Percentiles rank a stretch among this genome's conserved stretches.
These are phyloP conservation scores for Lachancea sp. DNA, from an alignment of 805 yeast species.

Conservation along the genomic window DNA sequence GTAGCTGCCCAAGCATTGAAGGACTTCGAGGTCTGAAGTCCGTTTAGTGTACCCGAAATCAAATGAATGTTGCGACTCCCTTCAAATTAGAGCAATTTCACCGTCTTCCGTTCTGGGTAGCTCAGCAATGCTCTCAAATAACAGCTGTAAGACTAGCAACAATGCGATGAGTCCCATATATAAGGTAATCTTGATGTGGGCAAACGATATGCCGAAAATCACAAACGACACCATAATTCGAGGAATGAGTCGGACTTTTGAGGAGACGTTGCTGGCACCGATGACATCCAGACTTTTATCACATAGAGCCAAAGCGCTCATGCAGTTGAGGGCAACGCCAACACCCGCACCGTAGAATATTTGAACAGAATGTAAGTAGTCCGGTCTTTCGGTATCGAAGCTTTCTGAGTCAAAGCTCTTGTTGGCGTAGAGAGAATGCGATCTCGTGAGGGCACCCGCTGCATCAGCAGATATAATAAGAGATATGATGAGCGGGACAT, in stretches of 20 bases:
- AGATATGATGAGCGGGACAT: no score
- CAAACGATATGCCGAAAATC: slow-evolving; percentile 4
- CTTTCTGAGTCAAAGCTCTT: background rate
- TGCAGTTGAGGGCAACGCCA: background rate
- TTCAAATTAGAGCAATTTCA: no score
- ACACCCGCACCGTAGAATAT: slow-evolving; percentile 2
- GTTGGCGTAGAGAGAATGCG: slow-evolving; percentile 2
- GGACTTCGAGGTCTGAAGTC: no score
- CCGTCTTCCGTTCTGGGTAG: no score
- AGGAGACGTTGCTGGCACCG: background rate
- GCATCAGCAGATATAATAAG: slow-evolving; percentile 20
- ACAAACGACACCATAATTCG: background rate
- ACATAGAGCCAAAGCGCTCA: background rate
- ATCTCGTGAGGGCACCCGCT: slow-evolving; percentile 6
- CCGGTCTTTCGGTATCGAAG: background rate
- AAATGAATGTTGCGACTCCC: no score
- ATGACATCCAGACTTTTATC: background rate
- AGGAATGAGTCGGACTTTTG: background rate
- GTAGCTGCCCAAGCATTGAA: no score
- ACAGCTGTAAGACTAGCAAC: slow-evolving; percentile 1
- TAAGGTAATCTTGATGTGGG: slow-evolving; percentile 5
- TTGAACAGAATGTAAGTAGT: background rate
- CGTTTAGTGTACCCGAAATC: no score
- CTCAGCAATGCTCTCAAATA: background rate
- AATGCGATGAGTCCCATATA: slow-evolving; percentile 5